Conservation (phyloP, 73 alveolate species). For the Tetrahymena malaccensis region DNA sequence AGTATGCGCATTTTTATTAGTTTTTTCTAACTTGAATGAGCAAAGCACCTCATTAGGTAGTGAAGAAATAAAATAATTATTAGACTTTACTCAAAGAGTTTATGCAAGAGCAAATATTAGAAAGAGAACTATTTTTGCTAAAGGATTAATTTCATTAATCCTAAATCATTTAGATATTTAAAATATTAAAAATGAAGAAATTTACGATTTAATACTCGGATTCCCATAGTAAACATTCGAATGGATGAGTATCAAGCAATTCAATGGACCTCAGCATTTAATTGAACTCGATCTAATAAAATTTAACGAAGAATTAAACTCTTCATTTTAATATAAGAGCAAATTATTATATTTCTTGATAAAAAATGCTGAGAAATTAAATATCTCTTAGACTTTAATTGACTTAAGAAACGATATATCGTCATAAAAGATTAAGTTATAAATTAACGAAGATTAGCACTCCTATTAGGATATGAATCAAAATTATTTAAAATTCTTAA, state of each 20-base stretch:
- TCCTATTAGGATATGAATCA: background rate
- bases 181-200: background rate
- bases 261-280: background rate
- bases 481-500: background rate
- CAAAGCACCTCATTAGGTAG: background rate
- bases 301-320: background rate
- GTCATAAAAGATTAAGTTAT: background rate
- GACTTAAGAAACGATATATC: background rate
- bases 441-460: background rate
- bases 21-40: background rate
- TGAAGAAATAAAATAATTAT: background rate
- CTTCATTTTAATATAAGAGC: background rate
- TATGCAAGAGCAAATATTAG: background rate
- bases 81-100: background rate
- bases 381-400: background rate
- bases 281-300: background rate
- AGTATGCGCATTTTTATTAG: background rate
- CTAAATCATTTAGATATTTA: background rate
- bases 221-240: background rate
- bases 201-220: background rate
- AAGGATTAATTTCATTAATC: background rate
- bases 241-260: background rate
- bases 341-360: background rate
- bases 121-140: background rate
- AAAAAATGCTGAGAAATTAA: background rate